These are phyloP conservation scores for Debaryomyces coudertii DNA, from an alignment of 1,139 yeast genomes.

Conservation along the genomic window DNA sequence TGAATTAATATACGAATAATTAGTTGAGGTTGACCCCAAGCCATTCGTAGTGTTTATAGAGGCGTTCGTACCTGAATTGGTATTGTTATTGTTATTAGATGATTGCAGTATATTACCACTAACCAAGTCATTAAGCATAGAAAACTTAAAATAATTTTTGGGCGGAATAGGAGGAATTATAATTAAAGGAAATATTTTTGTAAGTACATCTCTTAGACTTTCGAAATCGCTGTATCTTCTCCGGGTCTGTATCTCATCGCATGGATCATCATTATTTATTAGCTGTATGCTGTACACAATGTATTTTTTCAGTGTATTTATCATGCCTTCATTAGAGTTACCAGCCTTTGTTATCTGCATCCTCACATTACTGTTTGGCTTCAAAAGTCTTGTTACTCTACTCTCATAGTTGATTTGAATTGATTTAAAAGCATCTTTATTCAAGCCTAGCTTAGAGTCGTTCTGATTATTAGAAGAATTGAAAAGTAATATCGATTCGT, in stretches of 20 bases:
- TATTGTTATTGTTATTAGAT: conserved; percentile 11
- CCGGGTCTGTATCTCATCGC: conserved; percentile 62
- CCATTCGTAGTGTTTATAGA: conserved; percentile 8
- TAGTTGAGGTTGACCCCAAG: conserved; percentile 11
- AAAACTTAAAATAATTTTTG: conserved; percentile 61
- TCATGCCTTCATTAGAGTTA: conserved; percentile 71
- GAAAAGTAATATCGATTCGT: conserved; percentile 34
- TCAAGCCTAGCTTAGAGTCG: conserved; percentile 9
- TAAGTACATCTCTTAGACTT: conserved; percentile 67
- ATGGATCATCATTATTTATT: conserved; percentile 32
- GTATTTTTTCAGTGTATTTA: conserved; percentile 63
- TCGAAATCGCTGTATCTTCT: conserved; percentile 94
- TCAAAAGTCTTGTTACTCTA: conserved; percentile 40
- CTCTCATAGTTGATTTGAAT: conserved; percentile 42
- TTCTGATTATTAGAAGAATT: conserved; percentile 15
- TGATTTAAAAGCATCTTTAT: conserved; percentile 27
- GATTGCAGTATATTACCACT: conserved; percentile 16
- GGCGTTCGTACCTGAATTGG: conserved; percentile 7
- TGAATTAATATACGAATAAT: conserved; percentile 48
- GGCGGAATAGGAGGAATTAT: conserved; percentile 96
- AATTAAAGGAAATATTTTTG: conserved; percentile 76
- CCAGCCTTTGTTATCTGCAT: conserved; percentile 75
- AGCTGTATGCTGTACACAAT: conserved; percentile 79
- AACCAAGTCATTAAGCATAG: conserved; percentile 40
- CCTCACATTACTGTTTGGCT: conserved; percentile 34